phyloP scores from a whole-genome alignment of 192 early-diverging fungal species.

The Linnemannia exigua region DNA sequence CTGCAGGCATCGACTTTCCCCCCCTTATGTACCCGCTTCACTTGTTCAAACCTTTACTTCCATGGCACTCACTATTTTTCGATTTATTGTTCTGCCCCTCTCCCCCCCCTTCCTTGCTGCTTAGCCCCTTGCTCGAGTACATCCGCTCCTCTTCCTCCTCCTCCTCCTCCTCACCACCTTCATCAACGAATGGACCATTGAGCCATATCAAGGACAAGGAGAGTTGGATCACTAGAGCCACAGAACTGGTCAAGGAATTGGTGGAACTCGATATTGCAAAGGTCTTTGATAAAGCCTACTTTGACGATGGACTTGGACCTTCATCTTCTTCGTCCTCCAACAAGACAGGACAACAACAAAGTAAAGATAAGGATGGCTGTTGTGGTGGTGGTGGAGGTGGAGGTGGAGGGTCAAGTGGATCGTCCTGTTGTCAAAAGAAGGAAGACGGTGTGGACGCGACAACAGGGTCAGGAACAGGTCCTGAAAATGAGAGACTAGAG shows the following conservation, averaged over 20 bases:
- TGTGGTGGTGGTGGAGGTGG: not conserved
- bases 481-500: not conserved
- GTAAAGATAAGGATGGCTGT: not conserved
- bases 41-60: not conserved
- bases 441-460: not conserved
- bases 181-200: not conserved
- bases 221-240: constrained; percentile 25
- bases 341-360: not conserved
- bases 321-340: not conserved
- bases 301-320: constrained; percentile 31
- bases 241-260: constrained; percentile 37
- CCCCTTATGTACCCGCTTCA: no score
- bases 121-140: constrained; percentile 39
- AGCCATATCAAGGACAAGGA: constrained; percentile 13
- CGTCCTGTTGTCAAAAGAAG: constrained; percentile 6
- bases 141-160: constrained; percentile 14
- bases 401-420: not conserved
- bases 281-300: constrained; percentile 55
- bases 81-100: not conserved
- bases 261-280: constrained; percentile 42
- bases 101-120: not conserved
- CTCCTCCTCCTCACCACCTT: not conserved
- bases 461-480: not conserved
- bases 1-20: not conserved
- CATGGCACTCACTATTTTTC: no score